A percentile compares a stretch with the other conserved stretches of the same genome.
phyloP scores from a whole-genome alignment of 1,139 yeast genomes.

The Yamadazyma epiphylla region DNA sequence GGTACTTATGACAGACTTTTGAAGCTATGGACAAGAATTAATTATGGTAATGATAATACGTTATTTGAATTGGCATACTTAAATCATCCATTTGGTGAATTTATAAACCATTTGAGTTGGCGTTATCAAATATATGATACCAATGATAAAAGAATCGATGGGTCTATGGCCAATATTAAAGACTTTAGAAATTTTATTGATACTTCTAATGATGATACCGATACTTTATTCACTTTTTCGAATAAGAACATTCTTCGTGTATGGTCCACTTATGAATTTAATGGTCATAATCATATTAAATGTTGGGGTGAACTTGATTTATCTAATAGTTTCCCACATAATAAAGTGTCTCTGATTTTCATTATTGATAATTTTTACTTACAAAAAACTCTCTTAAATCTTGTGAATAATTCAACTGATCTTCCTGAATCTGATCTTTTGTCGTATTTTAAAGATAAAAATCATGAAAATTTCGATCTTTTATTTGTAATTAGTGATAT shows the following conservation, averaged over 20 bases:
- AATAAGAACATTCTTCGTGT: slow-evolving; percentile 55
- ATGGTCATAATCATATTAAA: slow-evolving; percentile 54
- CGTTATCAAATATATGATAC: slow-evolving; percentile 20
- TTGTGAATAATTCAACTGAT: slow-evolving; percentile 5
- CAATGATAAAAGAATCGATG: slow-evolving; percentile 15
- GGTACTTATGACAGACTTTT: slow-evolving; percentile 62
- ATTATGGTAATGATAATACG: slow-evolving; percentile 63
- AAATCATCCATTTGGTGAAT: slow-evolving; percentile 50
- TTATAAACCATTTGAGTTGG: slow-evolving; percentile 58
- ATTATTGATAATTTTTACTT: slow-evolving; percentile 55
- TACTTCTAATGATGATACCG: slow-evolving; percentile 23
- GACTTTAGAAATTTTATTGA: slow-evolving; percentile 35
- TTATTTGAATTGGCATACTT: slow-evolving; percentile 70
- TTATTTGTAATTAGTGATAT: slow-evolving; percentile 45
- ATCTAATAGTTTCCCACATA: slow-evolving; percentile 15
- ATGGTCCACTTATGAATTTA: slow-evolving; percentile 70
- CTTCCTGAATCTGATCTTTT: slow-evolving; percentile 4
- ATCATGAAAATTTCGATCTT: slow-evolving; percentile 41
- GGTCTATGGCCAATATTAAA: slow-evolving; percentile 36
- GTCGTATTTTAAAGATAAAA: slow-evolving; percentile 10
- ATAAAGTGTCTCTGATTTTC: slow-evolving; percentile 20
- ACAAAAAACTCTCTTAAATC: slow-evolving; percentile 17
- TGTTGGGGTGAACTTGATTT: slow-evolving; percentile 58
- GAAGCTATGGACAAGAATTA: slow-evolving; percentile 75
- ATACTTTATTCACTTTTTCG: slow-evolving; percentile 59